phyloP scores from a whole-genome alignment of 2,329 filamentous ascomycete genomes.

The Alternaria ventricosa region DNA sequence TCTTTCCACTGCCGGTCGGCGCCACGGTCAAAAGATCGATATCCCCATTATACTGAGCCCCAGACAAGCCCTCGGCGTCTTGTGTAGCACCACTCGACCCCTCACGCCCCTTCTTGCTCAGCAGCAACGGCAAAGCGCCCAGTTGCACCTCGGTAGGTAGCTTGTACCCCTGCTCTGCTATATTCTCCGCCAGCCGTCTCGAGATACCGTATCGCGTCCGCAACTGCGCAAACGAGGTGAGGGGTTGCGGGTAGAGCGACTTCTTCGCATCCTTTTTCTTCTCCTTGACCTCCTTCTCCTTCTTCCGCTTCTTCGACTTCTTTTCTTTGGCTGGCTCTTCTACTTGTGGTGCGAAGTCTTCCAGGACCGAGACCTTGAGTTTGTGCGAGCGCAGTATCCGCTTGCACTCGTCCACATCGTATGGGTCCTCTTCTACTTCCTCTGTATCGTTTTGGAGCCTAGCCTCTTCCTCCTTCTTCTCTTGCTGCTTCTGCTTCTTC shows the following conservation, averaged over 20 bases:
- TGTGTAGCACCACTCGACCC: slow-evolving; percentile 39
- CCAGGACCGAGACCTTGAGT: slow-evolving; percentile 82
- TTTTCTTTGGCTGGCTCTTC: slow-evolving; percentile 58
- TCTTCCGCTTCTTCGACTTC: slow-evolving; percentile 61
- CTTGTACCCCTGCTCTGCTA: slow-evolving; percentile 82
- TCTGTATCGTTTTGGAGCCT: slow-evolving; percentile 6
- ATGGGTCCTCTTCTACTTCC: slow-evolving; percentile 24
- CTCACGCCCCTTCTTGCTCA: slow-evolving; percentile 55
- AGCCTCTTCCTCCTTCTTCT: slow-evolving; percentile 8
- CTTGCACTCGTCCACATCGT: slow-evolving; percentile 75
- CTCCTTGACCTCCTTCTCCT: slow-evolving; percentile 45
- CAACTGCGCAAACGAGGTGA: slow-evolving; percentile 78
- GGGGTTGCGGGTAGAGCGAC: slow-evolving; percentile 77
- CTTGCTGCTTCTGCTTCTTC: slow-evolving; percentile 19
- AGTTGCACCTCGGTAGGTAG: slow-evolving; percentile 94
- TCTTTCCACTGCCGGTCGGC: slow-evolving; percentile 96
- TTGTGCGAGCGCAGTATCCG: slow-evolving; percentile 79
- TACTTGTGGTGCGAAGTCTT: slow-evolving; percentile 48
- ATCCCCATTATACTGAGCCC: slow-evolving; percentile 40
- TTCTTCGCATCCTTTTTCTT: slow-evolving; percentile 61
- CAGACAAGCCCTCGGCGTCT: slow-evolving; percentile 39
- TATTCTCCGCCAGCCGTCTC: slow-evolving; percentile 74
- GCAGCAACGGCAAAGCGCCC: slow-evolving; percentile 78
- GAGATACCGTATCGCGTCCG: slow-evolving; percentile 75
- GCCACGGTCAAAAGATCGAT: slow-evolving; percentile 87